A percentile compares a stretch with the other conserved stretches of the same genome.
These are phyloP conservation scores for Rhizopogon vinicolor DNA, from an alignment of 768 basidiomycete genomes.

Conservation along the genomic window DNA sequence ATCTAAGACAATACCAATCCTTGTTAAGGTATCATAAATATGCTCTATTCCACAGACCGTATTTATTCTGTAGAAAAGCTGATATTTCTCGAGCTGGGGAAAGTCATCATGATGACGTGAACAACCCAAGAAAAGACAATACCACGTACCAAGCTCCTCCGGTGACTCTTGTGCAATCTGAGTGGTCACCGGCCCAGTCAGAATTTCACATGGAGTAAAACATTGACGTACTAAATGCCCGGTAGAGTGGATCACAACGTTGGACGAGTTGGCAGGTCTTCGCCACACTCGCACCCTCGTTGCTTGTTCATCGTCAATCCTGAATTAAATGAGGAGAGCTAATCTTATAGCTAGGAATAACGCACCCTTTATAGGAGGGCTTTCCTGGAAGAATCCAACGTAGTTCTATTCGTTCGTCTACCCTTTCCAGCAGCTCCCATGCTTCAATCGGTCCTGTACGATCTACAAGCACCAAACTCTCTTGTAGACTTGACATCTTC, in stretches of 20 bases:
- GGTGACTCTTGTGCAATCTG: conserved; percentile 26
- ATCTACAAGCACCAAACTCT: conserved; percentile 59
- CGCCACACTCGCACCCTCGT: conserved; percentile 22
- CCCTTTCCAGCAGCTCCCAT: conserved; percentile 19
- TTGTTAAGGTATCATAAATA: background rate
- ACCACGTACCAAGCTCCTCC: conserved; percentile 21
- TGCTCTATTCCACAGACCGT: conserved; percentile 3
- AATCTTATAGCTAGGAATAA: background rate
- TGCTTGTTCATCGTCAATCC: conserved; percentile 7
- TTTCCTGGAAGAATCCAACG: conserved; percentile 22
- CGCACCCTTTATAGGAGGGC: conserved; percentile 7
- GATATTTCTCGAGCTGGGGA: conserved; percentile 21
- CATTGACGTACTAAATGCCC: conserved; percentile 21
- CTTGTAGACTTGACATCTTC: conserved; percentile 64
- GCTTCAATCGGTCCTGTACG: conserved; percentile 14
- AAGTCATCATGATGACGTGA: background rate
- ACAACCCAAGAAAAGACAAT: background rate
- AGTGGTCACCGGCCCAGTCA: background rate
- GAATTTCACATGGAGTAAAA: background rate
- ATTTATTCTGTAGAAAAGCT: conserved; percentile 15
- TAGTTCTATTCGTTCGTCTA: conserved; percentile 21
- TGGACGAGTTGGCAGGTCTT: conserved; percentile 22
- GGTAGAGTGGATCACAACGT: conserved; percentile 21
- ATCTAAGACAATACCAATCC: background rate
- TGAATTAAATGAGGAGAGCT: conserved; percentile 3